Evolutionary conservation across 208 protist species (phyloP), one percentile per base, ranked within the genome.

Genomic region (Blechomonas ayalai): DNA sequence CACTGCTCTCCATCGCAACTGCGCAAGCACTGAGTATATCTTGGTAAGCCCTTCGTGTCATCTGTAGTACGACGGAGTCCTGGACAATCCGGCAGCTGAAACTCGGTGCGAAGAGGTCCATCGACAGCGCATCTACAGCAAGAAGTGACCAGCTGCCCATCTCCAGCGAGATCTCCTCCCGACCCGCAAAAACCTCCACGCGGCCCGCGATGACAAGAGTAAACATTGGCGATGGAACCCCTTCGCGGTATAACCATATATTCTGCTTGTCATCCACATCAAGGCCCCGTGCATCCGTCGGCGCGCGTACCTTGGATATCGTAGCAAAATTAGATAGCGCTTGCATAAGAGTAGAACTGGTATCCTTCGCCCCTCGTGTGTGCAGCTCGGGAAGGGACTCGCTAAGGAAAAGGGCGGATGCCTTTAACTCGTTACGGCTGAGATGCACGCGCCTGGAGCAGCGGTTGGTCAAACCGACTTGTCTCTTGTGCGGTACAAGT

Each of bases 81-180:
- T 90, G 82, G 32, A 94, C 79, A 4, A 94, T 80, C 36, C 86
- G 78, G 51, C 86, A 94, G 62, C 76, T 89, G 62, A 94, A 94
- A 2, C 58, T 77, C 18, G 86, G 86, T 15, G 89, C 59, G 40
- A 83, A 90, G 18, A 71, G 22, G 16, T 82, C 65, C 18, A 48
- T 62, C 18, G 59, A 58, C 4, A 94, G 54, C 2, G 79, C 81
- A 19, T 90, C 82, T 19, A 50, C 37, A 29, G 79, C 86, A 23
- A 94, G 40, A 5, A 87, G 19, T 12, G 86, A 94, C 82, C 86
- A 94, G 51, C 78, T 87, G 41, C 73, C 59, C 53, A 90, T 67
- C 72, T 94, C 81, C 15, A 94, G 44, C 38, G 69, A 61, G 16
- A 94, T 86, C 18, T 68, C 76, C 50, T 90, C 84, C 42, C 80